A percentile compares a stretch with the other conserved stretches of the same genome.
These are phyloP conservation scores for Ophiostoma ulmi DNA, from an alignment of 2,329 filamentous ascomycete species.

Conservation along the genomic window DNA sequence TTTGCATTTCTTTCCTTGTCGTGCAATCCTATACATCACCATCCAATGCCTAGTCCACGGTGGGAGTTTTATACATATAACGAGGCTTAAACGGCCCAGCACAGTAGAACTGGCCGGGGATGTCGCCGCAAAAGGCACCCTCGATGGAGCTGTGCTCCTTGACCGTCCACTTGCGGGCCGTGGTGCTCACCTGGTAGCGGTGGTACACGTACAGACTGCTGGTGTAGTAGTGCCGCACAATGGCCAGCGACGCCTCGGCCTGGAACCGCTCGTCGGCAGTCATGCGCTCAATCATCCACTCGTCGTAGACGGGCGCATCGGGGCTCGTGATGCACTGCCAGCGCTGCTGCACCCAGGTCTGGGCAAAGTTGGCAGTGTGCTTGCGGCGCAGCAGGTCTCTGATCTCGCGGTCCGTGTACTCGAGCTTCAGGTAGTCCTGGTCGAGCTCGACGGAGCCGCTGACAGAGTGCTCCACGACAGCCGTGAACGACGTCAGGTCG, in stretches of 20 bases:
- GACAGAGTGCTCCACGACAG: background rate
- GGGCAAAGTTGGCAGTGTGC: background rate
- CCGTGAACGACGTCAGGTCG: background rate
- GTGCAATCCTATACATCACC: no score
- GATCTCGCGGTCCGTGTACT: background rate
- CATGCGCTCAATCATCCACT: no score
- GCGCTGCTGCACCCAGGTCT: background rate
- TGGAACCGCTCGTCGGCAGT: no score
- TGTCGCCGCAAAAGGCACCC: background rate
- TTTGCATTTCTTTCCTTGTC: no score
- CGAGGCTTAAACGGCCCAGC: no score
- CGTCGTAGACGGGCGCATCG: background rate
- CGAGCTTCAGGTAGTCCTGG: background rate
- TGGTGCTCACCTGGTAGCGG: no score
- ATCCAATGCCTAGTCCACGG: no score
- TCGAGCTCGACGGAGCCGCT: background rate
- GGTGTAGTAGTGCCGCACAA: no score
- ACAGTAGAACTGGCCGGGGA: background rate
- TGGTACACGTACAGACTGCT: no score
- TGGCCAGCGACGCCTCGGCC: no score
- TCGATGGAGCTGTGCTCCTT: background rate
- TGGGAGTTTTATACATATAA: no score
- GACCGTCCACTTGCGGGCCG: no score
- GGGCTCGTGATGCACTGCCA: background rate
- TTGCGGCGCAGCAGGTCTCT: background rate